Base-by-base conservation (phyloP, 2,329 filamentous ascomycete genomes). In the Aaosphaeria arxii region DNA sequence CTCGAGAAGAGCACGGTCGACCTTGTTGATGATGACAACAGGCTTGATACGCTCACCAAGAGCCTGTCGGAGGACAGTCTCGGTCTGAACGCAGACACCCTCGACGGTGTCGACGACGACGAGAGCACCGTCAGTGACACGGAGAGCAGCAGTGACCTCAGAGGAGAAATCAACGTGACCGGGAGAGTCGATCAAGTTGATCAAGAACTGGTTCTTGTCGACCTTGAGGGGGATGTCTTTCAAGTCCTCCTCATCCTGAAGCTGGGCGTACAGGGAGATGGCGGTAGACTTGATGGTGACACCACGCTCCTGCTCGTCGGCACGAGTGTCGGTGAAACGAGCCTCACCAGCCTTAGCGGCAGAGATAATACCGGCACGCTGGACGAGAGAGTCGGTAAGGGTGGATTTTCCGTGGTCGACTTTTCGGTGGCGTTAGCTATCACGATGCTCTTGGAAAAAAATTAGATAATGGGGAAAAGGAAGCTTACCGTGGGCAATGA, bases 141-240 rank as follows among this genome's bases (percentile, higher is more conserved):
- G 94, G 72, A 99, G 92, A 74, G 94, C 94, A 74, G 94, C 94
- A 73, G 94, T 99, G 74, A 99, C 94, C 76, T 99, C 94, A 62
- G 94, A 99, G 39, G 94, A 99, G 87, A 99, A 99, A 81, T 99
- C 94, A 81, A 99, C 94, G 92, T 99, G 94, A 85, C 94, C 94
- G 57, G 94, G 94, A 52, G 94, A 99, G 80, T 99, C 94, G 76
- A 99, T 99, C 79, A 99, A 84, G 87, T 99, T 99, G 87, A 99
- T 95, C 83, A 99, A 83, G 88, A 99, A 99, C 75, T 96, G 90
- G 76, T 87, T 88, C 77, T 94, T 94, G 57, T 91, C 83, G 63
- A 89, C 88, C 79, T 89, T 87, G 78, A 91, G 85, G 62, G 88
- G 87, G 64, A 97, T 91, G 73, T 99, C 94, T 85, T 96, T 95